phyloP scores from a whole-genome alignment of 305 asterid species.

The Fraxinus baroniana region DNA sequence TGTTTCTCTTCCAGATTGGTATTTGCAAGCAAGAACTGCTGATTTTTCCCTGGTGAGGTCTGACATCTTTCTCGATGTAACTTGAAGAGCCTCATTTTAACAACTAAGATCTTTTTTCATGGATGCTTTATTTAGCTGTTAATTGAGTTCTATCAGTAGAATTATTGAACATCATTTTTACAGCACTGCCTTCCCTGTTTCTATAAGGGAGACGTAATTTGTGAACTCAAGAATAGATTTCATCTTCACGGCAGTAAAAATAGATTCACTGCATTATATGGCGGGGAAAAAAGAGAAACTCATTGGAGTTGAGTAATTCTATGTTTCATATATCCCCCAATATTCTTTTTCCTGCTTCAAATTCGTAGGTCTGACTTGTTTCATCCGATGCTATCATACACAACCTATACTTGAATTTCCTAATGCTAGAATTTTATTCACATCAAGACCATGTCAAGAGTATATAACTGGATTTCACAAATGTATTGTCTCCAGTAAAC shows the following conservation, averaged over 20 bases:
- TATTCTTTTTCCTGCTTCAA: background rate
- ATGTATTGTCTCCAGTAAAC: background rate
- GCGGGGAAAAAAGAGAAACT: background rate
- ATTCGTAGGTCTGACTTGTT: background rate
- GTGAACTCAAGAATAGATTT: background rate
- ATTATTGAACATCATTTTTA: background rate
- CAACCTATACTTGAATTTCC: background rate
- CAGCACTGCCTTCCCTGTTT: background rate
- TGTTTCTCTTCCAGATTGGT: background rate
- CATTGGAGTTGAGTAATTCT: background rate
- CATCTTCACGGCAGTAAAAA: background rate
- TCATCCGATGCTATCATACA: background rate
- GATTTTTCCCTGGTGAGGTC: conserved; percentile 5
- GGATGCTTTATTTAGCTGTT: background rate
- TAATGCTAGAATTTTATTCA: background rate
- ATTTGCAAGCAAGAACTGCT: background rate
- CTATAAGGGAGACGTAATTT: background rate
- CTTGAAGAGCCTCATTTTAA: background rate
- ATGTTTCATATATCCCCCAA: background rate
- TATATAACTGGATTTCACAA: background rate
- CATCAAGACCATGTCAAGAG: background rate
- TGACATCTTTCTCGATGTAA: background rate
- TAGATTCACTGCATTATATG: background rate
- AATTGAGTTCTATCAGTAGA: background rate
- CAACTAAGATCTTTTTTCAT: background rate